Conservation (phyloP, 148 eudicot species). For the Silene uniflora region DNA sequence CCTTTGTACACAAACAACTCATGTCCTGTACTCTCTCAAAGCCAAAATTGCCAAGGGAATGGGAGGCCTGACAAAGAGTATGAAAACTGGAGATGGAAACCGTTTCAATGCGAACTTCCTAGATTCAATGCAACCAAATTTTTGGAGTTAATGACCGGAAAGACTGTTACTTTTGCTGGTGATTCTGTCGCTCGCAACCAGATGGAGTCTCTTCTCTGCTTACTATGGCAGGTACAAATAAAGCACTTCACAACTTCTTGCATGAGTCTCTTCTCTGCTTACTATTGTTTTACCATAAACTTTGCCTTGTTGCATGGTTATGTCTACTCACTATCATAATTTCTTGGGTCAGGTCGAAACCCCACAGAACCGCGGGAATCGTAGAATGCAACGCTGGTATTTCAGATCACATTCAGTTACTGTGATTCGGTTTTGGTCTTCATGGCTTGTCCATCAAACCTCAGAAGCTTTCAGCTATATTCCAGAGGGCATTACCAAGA, state of each 20-base stretch:
- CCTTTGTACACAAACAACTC: constrained; percentile 75
- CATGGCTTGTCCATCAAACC: constrained; percentile 77
- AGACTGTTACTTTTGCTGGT: constrained; percentile 68
- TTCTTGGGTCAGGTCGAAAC: constrained; percentile 52
- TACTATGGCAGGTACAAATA: constrained; percentile 79
- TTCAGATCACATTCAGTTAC: constrained; percentile 71
- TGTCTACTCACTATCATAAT: not conserved
- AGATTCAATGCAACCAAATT: constrained; percentile 50
- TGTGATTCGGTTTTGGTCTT: constrained; percentile 84
- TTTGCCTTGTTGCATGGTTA: not conserved
- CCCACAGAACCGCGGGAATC: constrained; percentile 70
- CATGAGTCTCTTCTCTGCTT: not conserved
- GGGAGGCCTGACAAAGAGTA: constrained; percentile 97
- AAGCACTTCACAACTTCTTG: not conserved
- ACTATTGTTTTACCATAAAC: not conserved
- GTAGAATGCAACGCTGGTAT: constrained; percentile 71
- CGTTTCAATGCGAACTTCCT: constrained; percentile 70
- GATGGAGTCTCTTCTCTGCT: constrained; percentile 64
- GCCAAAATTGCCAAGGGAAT: constrained; percentile 94
- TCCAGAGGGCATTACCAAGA: constrained; percentile 58
- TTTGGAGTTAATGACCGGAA: constrained; percentile 73
- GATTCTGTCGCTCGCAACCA: constrained; percentile 83
- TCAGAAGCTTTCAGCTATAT: constrained; percentile 48
- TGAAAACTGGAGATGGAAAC: constrained; percentile 94
- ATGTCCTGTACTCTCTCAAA: constrained; percentile 75